Percentiles rank a stretch among this genome's conserved stretches.
phyloP scores from a whole-genome alignment of 768 basidiomycete genomes.

The Rhodotorula taiwanensis region DNA sequence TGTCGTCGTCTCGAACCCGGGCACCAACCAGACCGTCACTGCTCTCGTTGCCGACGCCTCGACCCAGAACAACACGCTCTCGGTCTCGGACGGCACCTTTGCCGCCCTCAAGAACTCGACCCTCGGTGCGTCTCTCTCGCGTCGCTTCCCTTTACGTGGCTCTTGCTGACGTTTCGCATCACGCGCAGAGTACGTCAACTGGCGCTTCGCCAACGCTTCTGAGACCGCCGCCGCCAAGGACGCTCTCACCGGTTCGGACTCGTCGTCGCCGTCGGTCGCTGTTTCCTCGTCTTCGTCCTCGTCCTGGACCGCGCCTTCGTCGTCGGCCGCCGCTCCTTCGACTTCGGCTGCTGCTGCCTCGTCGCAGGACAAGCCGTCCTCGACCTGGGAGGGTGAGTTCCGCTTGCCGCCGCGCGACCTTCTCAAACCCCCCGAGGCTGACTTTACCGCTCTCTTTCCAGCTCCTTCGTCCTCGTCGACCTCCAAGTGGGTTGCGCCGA shows the following conservation, averaged over 20 bases:
- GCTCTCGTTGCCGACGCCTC: conserved; percentile 69
- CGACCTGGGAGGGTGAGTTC: conserved; percentile 2
- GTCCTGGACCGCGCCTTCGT: background rate
- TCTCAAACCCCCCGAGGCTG: background rate
- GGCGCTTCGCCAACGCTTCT: conserved; percentile 35
- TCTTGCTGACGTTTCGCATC: conserved; percentile 56
- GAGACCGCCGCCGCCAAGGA: conserved; percentile 46
- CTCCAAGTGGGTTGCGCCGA: background rate
- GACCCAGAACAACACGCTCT: conserved; percentile 24
- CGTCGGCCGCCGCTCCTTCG: background rate
- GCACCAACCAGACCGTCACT: conserved; percentile 54
- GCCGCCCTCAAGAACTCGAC: conserved; percentile 39
- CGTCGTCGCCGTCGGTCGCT: conserved; percentile 48
- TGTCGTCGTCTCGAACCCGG: conserved; percentile 59
- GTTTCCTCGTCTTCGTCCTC: conserved; percentile 26
- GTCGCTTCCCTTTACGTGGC: conserved; percentile 46
- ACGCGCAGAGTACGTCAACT: conserved; percentile 27
- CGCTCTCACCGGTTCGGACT: conserved; percentile 53
- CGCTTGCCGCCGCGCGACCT: background rate
- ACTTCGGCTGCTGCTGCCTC: background rate
- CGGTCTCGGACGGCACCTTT: conserved; percentile 45
- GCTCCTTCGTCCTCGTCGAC: too few species aligned
- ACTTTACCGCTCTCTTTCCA: background rate
- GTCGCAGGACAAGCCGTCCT: background rate
- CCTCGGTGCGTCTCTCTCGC: conserved; percentile 16